These are phyloP conservation scores for Starmerella apicola DNA, from an alignment of 805 yeast genomes.

Conservation along the genomic window DNA sequence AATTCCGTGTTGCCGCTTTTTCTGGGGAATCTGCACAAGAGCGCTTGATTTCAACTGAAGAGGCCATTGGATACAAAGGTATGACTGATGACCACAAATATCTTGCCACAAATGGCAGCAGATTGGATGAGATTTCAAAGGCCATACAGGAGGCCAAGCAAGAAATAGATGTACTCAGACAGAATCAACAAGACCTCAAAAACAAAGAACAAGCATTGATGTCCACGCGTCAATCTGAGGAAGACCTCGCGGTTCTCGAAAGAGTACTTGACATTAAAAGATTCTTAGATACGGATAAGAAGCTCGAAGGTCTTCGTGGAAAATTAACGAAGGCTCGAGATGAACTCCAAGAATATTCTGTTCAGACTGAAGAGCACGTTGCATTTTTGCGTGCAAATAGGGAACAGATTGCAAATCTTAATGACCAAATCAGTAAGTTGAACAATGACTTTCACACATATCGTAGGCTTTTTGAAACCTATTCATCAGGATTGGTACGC, in stretches of 20 bases:
- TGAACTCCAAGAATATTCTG: constrained; percentile 30
- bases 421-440: too few species aligned
- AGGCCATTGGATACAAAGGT: constrained; percentile 49
- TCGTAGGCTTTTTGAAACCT: too few species aligned
- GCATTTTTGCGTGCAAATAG: too few species aligned
- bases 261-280: background rate
- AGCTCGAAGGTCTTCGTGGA: background rate
- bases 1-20: constrained; percentile 87
- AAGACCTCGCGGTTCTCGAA: constrained; percentile 2
- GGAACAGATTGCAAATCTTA: too few species aligned
- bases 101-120: constrained; percentile 28
- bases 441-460: too few species aligned
- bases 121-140: background rate
- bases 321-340: constrained; percentile 1
- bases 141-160: background rate
- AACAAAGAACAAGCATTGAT: constrained; percentile 21
- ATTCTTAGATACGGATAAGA: background rate
- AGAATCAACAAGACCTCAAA: constrained; percentile 22
- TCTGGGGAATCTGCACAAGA: constrained; percentile 69
- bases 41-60: constrained; percentile 61
- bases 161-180: constrained; percentile 2
- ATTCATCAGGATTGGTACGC: too few species aligned
- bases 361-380: too few species aligned
- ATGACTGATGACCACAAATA: constrained; percentile 45
- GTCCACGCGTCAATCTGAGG: background rate